Evolutionary conservation across 2,329 filamentous ascomycete genomes (phyloP).

Genomic region (Venturia pyrina): DNA sequence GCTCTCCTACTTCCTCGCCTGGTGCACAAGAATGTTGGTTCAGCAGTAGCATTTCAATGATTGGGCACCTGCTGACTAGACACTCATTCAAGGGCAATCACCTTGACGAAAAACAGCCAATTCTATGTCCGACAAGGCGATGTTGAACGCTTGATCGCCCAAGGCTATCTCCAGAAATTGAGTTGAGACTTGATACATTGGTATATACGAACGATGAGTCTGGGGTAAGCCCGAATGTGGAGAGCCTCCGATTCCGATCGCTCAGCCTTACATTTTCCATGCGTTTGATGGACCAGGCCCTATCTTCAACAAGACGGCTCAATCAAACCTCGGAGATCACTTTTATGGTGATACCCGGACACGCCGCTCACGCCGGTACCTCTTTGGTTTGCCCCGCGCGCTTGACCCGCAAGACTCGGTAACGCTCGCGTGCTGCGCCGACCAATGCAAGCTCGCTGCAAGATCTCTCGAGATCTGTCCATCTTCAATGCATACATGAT

Average conservation of each 20-base stretch:
- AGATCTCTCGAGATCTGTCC: neutral
- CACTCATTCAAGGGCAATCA: conserved; percentile 62
- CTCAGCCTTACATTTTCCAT: neutral
- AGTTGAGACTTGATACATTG: conserved; percentile 36
- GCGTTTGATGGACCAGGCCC: neutral
- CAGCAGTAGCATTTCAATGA: neutral
- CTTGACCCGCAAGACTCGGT: neutral
- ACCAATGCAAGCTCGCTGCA: neutral
- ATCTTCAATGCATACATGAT: neutral
- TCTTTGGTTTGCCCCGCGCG: neutral
- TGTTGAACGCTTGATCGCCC: conserved; percentile 85
- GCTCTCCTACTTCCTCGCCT: conserved; percentile 14
- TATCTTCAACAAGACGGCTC: neutral
- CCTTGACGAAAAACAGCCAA: conserved; percentile 93
- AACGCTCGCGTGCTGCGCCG: neutral
- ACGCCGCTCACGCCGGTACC: neutral
- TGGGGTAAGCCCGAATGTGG: neutral
- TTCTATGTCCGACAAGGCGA: conserved; percentile 95
- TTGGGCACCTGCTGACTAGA: conserved; percentile 2
- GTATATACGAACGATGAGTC: no score
- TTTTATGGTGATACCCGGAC: no score
- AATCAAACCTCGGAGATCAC: neutral
- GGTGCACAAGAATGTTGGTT: neutral
- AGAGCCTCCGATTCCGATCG: neutral
- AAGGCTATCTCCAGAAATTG: conserved; percentile 88